Conservation (phyloP, 2,329 filamentous ascomycete species). For the Aspergillus melleus region DNA sequence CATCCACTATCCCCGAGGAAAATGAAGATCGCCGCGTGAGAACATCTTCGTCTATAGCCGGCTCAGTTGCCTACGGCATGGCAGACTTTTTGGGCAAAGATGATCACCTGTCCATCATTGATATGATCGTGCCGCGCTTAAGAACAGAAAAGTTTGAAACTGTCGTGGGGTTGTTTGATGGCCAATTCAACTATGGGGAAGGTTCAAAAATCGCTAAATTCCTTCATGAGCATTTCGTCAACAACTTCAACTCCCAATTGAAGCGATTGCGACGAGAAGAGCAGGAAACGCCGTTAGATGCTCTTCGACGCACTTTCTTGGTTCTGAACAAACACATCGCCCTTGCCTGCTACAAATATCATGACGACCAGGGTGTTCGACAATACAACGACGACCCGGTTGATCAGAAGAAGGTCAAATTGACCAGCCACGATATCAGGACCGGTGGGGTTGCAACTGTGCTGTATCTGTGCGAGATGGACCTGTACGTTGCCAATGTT, state of each 20-base stretch:
- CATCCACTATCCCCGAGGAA: slow-evolving; percentile 90
- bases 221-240: slow-evolving; percentile 90
- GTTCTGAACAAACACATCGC: slow-evolving; percentile 92
- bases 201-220: slow-evolving; percentile 97
- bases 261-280: slow-evolving; percentile 67
- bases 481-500: slow-evolving; percentile 92
- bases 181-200: slow-evolving; percentile 80
- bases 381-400: slow-evolving; percentile 67
- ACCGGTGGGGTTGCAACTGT: slow-evolving; percentile 92
- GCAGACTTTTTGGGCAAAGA: slow-evolving; percentile 90
- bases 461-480: slow-evolving; percentile 82
- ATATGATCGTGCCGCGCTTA: slow-evolving; percentile 91
- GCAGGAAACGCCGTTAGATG: slow-evolving; percentile 77
- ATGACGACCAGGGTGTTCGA: slow-evolving; percentile 67
- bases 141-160: slow-evolving; percentile 87
- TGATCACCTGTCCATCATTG: slow-evolving; percentile 92
- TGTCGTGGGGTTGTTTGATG: slow-evolving; percentile 92
- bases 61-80: slow-evolving; percentile 93
- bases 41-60: slow-evolving; percentile 93
- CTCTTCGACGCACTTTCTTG: slow-evolving; percentile 81
- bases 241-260: slow-evolving; percentile 79
- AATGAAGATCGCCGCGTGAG: slow-evolving; percentile 92
- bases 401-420: slow-evolving; percentile 62
- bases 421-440: slow-evolving; percentile 84
- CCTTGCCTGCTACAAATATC: slow-evolving; percentile 75